Conservation (phyloP, 345 rosid species). For the Kandelia obovata region DNA sequence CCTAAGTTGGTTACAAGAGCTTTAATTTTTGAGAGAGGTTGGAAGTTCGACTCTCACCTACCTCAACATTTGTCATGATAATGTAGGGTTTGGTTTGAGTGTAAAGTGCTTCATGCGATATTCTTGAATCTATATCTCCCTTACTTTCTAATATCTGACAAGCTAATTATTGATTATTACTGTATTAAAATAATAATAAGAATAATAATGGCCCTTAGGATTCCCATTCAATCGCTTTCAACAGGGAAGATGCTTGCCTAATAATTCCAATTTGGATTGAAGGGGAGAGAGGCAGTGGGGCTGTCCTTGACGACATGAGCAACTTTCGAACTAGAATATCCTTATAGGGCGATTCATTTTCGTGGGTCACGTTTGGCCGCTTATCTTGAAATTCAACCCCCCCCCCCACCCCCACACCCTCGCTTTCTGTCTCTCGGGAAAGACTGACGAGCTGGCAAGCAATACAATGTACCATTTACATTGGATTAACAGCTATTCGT, state of each 20-base stretch:
- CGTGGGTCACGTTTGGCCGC: not conserved
- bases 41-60: not conserved
- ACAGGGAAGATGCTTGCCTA: slow-evolving; percentile 27
- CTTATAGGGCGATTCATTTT: no score
- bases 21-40: not conserved
- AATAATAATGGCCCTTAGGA: slow-evolving; percentile 28
- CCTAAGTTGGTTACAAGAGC: no score
- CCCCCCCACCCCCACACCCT: slow-evolving; percentile 11
- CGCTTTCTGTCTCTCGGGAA: slow-evolving; percentile 22
- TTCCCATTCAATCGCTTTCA: slow-evolving; percentile 60
- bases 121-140: no score
- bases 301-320: slow-evolving; percentile 3
- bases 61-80: no score
- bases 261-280: slow-evolving; percentile 27
- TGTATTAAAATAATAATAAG: not conserved
- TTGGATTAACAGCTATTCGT: no score
- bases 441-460: slow-evolving; percentile 43
- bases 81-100: no score
- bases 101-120: no score
- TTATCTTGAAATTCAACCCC: slow-evolving; percentile 12
- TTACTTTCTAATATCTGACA: no score
- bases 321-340: slow-evolving; percentile 2
- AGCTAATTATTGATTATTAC: not conserved
- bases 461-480: slow-evolving; percentile 1
- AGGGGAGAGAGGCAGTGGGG: slow-evolving; percentile 9